Evolutionary conservation across 202 grass and related monocot genomes (phyloP), one percentile per base, ranked within the genome.

Genomic region (Thinopyrum obtusiflorum): DNA sequence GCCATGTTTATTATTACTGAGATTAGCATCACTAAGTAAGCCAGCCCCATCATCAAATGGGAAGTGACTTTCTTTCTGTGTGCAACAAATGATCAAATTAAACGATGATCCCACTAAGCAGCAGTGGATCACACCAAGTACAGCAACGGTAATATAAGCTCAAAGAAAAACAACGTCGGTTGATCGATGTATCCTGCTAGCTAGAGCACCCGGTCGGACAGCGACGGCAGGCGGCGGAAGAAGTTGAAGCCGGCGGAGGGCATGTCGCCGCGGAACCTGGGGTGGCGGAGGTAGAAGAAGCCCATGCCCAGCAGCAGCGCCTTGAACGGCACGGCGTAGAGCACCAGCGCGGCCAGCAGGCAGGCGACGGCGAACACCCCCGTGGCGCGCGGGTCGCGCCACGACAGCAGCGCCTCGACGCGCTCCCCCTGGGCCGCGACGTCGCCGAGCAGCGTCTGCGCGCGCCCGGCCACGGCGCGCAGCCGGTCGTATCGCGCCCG

Each of bases 341-440:
- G 82, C 32, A 94, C 84, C 32, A 98, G 71, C 20, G 89, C 89
- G 49, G 79, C 82, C 17, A 92, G 35, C 24, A 98, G 73, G 81
- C 80, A 87, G 61, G 85, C 84, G 23, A 75, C 73, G 6, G 91
- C 88, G 83, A 98, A 98, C 68, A 96, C 68, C 35, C 73, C 87
- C 35, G 96, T 98, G 24, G 96, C 93, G 17, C 96, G 89, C 31
- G 93, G 96, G 82, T 98, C 96, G 5, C 93, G 84, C 96, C 96
- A 98, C 65, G 89, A 93, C 35, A 98, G 82, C 57, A 98, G 83
- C 75, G 93, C 97, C 88, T 95, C 93, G 4, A 98, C 5, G 57
- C 97, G 88, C 82, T 98, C 97, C 46, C 93, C 97, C 39, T 96
- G 93, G 15, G 93, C 93, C 3, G 96, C 96, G 17, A 98, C 91